A percentile compares a stretch with the other conserved stretches of the same genome.
Conservation (phyloP, 2,329 filamentous ascomycete species). For the Cytospora piceicola region DNA sequence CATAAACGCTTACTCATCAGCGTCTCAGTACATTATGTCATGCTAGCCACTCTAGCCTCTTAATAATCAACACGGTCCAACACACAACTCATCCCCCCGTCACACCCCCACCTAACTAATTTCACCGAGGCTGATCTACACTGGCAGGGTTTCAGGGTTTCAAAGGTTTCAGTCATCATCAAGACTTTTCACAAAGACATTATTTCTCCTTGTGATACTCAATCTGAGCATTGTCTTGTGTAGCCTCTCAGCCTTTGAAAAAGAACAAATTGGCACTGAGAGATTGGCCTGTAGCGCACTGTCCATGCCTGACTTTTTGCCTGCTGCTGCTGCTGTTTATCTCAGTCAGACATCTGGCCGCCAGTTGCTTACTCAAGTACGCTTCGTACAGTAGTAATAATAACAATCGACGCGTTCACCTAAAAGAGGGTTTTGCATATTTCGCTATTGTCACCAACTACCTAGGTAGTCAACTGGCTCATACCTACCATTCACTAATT, state of each 20-base stretch:
- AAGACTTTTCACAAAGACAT: not conserved
- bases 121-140: not conserved
- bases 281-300: not conserved
- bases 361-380: no score
- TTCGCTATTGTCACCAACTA: not conserved
- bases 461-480: no score
- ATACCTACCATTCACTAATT: not conserved
- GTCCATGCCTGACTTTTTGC: not conserved
- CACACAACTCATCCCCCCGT: not conserved
- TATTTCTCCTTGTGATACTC: not conserved
- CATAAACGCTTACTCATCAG: not conserved
- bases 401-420: not conserved
- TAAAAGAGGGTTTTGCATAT: not conserved
- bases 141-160: not conserved
- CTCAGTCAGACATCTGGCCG: no score
- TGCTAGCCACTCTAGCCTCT: not conserved
- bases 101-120: not conserved
- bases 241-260: not conserved
- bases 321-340: not conserved
- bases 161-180: not conserved
- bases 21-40: no score
- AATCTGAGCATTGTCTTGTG: not conserved
- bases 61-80: not conserved
- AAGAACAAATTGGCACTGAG: not conserved
- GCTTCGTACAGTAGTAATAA: no score